phyloP scores from a whole-genome alignment of 768 basidiomycete species.

The Tylopilus balloui region DNA sequence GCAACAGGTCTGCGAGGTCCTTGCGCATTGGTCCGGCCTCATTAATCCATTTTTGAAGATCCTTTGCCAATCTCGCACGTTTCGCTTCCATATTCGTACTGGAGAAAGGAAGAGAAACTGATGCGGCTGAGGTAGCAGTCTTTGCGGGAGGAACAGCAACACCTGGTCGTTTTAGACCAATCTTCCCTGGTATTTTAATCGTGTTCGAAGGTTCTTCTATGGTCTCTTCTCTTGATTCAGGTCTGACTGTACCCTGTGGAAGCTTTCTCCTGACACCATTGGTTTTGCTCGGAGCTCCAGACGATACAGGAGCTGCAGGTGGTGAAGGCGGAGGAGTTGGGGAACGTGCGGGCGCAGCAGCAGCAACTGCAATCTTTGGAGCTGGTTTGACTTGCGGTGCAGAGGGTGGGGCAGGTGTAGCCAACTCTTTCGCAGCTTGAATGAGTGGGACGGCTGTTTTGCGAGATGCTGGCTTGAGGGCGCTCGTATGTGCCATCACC shows the following conservation, averaged over 20 bases:
- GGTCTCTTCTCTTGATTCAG: constrained; percentile 40
- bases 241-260: constrained; percentile 52
- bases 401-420: constrained; percentile 31
- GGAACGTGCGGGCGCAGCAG: constrained; percentile 25
- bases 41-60: constrained; percentile 78
- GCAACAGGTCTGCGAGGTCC: constrained; percentile 81
- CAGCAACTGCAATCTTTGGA: constrained; percentile 19
- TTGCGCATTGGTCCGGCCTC: constrained; percentile 80
- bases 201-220: constrained; percentile 32
- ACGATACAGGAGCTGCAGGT: constrained; percentile 30
- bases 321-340: constrained; percentile 44
- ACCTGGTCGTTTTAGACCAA: constrained; percentile 44
- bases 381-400: constrained; percentile 28
- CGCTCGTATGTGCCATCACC: constrained; percentile 80
- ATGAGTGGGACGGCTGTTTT: constrained; percentile 81
- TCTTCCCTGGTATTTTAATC: constrained; percentile 34
- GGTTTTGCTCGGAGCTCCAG: constrained; percentile 39
- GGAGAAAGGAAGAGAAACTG: constrained; percentile 34
- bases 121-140: constrained; percentile 30
- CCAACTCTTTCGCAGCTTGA: constrained; percentile 65
- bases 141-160: constrained; percentile 30
- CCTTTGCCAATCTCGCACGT: constrained; percentile 64
- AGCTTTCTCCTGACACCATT: constrained; percentile 69
- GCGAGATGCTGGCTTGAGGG: constrained; percentile 89
- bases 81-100: constrained; percentile 43